Evolutionary conservation across 352 stramenopile genomes (phyloP), one percentile per base, ranked within the genome.

Genomic region (Phytophthora citrophthora): DNA sequence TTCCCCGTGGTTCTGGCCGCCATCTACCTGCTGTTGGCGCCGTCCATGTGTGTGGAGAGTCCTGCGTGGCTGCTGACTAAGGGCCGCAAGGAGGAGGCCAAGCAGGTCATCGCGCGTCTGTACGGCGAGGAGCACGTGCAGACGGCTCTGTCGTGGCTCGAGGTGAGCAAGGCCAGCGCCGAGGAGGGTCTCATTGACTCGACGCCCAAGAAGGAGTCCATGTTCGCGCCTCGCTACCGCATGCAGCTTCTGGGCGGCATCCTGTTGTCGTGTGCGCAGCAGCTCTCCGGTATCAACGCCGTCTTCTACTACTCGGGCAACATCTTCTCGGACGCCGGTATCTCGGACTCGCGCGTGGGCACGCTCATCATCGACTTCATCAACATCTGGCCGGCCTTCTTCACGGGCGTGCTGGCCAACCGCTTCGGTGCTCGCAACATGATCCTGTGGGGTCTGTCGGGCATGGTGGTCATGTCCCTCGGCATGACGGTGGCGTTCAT

Each of bases 401-500:
- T 62, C 52, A 68, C 60, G 45, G 51, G 60, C 12, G 45, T 68
- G 45, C 13, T 68, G 46, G 60, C 60, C 20, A 70, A 54, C 43
- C 67, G 61, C 39, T 89, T 82, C 36, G 71, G 70, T 15, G 83
- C 81, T 59, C 78, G 79, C 40, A 77, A 45, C 29, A 80, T 91
- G 70, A 66, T 88, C 7, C 53, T 89, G n/a, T 45, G 32, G 13
- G 41, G 83, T 23, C 63, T 89, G 13, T 73, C 64, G 1, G 64
- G 40, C 0, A 46, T 81, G 32, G 80, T 82, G 51, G 50, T 86
- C 32, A 29, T 70, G 15, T 40, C 76, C 10, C 24, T 27, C 24
- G 24, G 24, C 24, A 84, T 64, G 74, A 63, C 55, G 34, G 34
- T 50, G 45, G 55, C 55, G 24, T 63, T 63, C 55, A 45, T 63